These are phyloP conservation scores for Pharus latifolius DNA, from an alignment of 176 grass and related monocot genomes.

Conservation along the genomic window DNA sequence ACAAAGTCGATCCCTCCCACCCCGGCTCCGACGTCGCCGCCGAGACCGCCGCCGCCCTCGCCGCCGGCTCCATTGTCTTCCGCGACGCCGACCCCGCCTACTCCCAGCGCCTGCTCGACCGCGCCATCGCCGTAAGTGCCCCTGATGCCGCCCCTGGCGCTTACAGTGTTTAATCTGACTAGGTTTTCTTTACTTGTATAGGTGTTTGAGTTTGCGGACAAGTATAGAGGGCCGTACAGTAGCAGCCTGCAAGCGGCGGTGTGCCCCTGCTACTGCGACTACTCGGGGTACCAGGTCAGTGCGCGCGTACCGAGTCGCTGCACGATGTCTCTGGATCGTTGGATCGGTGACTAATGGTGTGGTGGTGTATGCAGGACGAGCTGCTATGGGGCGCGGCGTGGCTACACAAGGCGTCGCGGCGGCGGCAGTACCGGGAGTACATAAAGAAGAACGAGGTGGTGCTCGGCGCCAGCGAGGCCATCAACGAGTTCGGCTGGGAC, in stretches of 20 bases:
- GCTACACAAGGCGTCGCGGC: slow-evolving; percentile 82
- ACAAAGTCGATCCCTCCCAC: slow-evolving; percentile 66
- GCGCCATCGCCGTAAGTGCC: slow-evolving; percentile 50
- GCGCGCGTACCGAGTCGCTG: not conserved
- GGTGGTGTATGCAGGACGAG: slow-evolving; percentile 84
- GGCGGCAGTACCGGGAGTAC: slow-evolving; percentile 65
- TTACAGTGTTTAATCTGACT: not conserved
- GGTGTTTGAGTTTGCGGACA: slow-evolving; percentile 94
- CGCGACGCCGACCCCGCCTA: slow-evolving; percentile 64
- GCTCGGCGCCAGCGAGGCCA: slow-evolving; percentile 73
- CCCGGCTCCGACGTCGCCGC: slow-evolving; percentile 84
- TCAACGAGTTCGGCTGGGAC: slow-evolving; percentile 96
- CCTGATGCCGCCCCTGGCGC: not conserved
- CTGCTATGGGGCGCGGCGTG: slow-evolving; percentile 91
- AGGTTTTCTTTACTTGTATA: not conserved
- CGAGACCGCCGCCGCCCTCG: slow-evolving; percentile 78
- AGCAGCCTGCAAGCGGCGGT: slow-evolving; percentile 62
- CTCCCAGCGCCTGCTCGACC: slow-evolving; percentile 67
- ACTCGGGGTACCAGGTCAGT: slow-evolving; percentile 61
- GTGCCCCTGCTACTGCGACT: slow-evolving; percentile 93
- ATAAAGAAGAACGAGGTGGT: slow-evolving; percentile 87
- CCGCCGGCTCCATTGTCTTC: slow-evolving; percentile 87
- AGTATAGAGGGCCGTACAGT: slow-evolving; percentile 69
- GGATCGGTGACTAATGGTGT: too few relatives aligned
- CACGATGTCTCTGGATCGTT: too few relatives aligned